Base-by-base conservation (phyloP, 2,329 filamentous ascomycete species). In the Phialophora chinensis region DNA sequence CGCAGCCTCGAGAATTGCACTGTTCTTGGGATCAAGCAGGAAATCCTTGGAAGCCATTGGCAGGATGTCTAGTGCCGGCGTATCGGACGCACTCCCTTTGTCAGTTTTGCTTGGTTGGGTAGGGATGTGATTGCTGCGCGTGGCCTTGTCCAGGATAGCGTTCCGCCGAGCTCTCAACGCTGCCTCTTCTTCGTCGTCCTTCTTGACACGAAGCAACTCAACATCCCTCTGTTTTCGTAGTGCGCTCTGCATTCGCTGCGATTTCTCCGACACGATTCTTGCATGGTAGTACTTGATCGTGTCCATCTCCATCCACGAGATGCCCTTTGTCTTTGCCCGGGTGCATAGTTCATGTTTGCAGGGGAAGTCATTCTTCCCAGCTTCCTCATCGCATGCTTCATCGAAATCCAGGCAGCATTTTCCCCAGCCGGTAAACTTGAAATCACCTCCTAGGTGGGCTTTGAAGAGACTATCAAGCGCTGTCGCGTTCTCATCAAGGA, bases 221-320 rank as follows among this genome's bases (percentile, higher is more conserved):
- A 70, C 64, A 50, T 73, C 69, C 55, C 71, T 67, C 54, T 73
- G 71, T 62, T 73, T 73, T n/a, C 70, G 65, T n/a, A 73, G 53
- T 7, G 71, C 70, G 44, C 68, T 68, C 58, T 70, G 69, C 68
- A 71, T 72, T 53, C 71, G 65, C 33, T 58, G 55, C 14, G 71
- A 69, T 54, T 66, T 70, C 31, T 71, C 70, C 7, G 68, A 64
- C 50, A 62, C 60, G 53, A 73, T 71, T 47, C 71, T 63, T 12
- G 62, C 62, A 49, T 69, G 68, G 50, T 73, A 73, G 42, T 72
- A 69, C 59, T 70, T 73, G 44, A 73, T 66, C 25, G 71, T 73
- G 63, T 73, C 70, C 58, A 72, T 66, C 65, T 73, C 70, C 62
- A 70, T 61, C 66, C 66, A 73, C 20, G 69, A 71, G 20, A 73